Evolutionary conservation across 2,329 filamentous ascomycete genomes (phyloP), one percentile per base, ranked within the genome.

Genomic region (Chaetothyriales sp.): DNA sequence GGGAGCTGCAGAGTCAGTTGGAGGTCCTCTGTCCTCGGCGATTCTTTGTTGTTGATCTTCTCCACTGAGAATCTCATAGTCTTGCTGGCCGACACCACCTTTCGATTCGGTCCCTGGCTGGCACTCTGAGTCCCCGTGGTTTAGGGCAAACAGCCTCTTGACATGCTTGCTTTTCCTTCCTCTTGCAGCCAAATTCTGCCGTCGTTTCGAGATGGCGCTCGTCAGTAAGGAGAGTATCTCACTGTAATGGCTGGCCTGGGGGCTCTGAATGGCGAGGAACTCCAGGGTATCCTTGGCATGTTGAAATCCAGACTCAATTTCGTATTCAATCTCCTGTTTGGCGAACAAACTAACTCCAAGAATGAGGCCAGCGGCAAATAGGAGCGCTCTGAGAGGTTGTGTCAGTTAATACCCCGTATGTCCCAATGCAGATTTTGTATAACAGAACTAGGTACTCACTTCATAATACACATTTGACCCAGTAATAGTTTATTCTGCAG

Each of bases 381-480:
- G 66, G 51, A 75, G 71, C 18, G 73, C 75, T 53, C 73, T 77
- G 47, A 43, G 43, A 52, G 37, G 19, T 44, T 48, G 8, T 46
- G 43, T 18, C 29, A 40, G 33, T 13, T 13, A 40, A 40, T 40
- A 15, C 33, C 4, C 33, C 33, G 22, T 25, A 25, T 6, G 6
- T 3, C 22, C 5, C 9, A 13, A 40, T 2, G 13, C 2, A 40
- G 33, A 40, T 15, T 5, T 40, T 43, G 13, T 33, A 2, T 9
- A 22, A n/a, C 13, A 43, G 37, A 10, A 2, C 25, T 13, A 3
- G 7, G 28, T 45, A 58, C 73, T 63, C 63, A 78, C 77, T 80
- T 81, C 51, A 81, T 64, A 4, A 81, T 73, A 43, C 75, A 77
- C 77, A 80, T 78, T 51, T 80, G 80, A 7, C 69, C 70, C 10